phyloP scores from a whole-genome alignment of 1,284 basidiomycete species.

The Malassezia pachydermatis region DNA sequence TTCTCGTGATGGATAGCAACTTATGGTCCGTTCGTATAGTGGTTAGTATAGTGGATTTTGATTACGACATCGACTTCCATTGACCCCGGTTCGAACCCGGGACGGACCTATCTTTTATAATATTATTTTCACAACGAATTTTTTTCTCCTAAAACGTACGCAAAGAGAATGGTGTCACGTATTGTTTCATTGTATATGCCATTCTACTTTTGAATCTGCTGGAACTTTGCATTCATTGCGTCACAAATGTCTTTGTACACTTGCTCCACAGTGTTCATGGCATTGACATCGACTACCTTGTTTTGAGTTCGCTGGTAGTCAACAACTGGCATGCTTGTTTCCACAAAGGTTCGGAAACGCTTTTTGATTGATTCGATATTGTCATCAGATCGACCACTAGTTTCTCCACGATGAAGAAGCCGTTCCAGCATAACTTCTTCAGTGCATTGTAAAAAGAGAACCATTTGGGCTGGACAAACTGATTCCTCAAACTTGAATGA shows the following conservation, averaged over 20 bases:
- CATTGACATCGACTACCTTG: conserved; percentile 69
- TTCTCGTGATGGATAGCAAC: not conserved
- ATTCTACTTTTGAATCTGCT: not conserved
- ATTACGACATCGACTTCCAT: conserved; percentile 13
- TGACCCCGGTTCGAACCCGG: conserved; percentile 24
- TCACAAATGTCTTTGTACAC: conserved; percentile 38
- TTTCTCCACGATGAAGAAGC: conserved; percentile 79
- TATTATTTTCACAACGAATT: not conserved
- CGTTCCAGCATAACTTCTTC: conserved; percentile 79
- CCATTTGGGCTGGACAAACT: conserved; percentile 63
- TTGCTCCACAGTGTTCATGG: conserved; percentile 33
- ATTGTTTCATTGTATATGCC: not conserved
- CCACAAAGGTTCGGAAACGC: conserved; percentile 83
- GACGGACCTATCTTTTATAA: conserved; percentile 17
- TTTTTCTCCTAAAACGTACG: not conserved
- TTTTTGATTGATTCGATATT: conserved; percentile 92
- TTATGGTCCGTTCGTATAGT: conserved; percentile 21
- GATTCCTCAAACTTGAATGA: conserved; percentile 81
- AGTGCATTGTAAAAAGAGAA: conserved; percentile 80
- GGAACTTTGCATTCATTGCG: conserved; percentile 35
- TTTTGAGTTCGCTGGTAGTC: conserved; percentile 63
- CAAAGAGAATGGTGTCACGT: not conserved
- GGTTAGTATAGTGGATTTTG: conserved; percentile 25
- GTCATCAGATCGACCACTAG: conserved; percentile 89
- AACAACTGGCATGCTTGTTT: conserved; percentile 93